These are phyloP conservation scores for Vitis cinerea DNA, from an alignment of 164 flowering plant species.

Conservation along the genomic window DNA sequence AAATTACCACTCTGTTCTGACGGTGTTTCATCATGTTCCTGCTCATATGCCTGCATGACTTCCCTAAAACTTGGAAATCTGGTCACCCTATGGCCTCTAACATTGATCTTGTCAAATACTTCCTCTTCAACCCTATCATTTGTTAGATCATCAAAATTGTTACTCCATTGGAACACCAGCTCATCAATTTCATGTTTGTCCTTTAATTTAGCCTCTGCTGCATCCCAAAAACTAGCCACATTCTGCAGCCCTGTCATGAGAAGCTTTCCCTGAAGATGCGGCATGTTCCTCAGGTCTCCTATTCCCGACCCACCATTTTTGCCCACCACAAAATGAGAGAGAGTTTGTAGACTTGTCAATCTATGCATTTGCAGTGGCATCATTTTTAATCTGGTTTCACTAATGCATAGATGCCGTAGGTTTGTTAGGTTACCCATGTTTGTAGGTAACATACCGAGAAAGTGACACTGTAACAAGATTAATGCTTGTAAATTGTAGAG, in stretches of 20 bases:
- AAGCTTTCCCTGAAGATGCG: slow-evolving; percentile 11
- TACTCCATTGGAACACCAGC: too few relatives aligned
- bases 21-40: too few relatives aligned
- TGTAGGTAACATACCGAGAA: slow-evolving; percentile 6
- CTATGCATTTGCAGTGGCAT: slow-evolving; percentile 11
- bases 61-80: too few relatives aligned
- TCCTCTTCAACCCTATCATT: too few relatives aligned
- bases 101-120: too few relatives aligned
- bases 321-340: slow-evolving; percentile 10
- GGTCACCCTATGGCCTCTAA: too few relatives aligned
- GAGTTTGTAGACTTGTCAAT: slow-evolving; percentile 10
- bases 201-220: slow-evolving; percentile 10
- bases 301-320: slow-evolving; percentile 5
- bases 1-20: not conserved
- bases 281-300: slow-evolving; percentile 5
- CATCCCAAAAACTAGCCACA: slow-evolving; percentile 10
- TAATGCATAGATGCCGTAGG: slow-evolving; percentile 12
- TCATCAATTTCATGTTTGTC: not conserved
- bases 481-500: slow-evolving; percentile 13
- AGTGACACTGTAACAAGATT: slow-evolving; percentile 1
- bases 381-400: slow-evolving; percentile 4
- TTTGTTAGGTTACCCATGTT: slow-evolving; percentile 8
- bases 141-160: not conserved
- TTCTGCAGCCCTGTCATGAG: slow-evolving; percentile 13
- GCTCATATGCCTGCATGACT: too few relatives aligned